phyloP scores from a whole-genome alignment of 495 filamentous ascomycete genomes.

The Poronia punctata region DNA sequence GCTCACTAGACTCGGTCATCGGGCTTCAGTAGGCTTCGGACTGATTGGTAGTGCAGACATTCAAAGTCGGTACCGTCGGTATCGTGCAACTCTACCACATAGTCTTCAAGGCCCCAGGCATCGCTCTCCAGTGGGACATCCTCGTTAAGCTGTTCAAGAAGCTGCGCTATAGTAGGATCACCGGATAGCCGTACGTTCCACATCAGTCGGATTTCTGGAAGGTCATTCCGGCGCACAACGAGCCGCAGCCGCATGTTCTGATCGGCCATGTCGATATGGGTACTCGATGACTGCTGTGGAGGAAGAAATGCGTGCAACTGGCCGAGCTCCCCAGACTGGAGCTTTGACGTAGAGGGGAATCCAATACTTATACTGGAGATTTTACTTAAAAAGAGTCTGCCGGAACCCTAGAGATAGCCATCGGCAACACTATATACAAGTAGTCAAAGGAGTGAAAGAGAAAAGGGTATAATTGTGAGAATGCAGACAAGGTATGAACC shows the following conservation, averaged over 20 bases:
- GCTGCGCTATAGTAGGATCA: constrained; percentile 64
- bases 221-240: constrained; percentile 68
- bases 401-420: no score
- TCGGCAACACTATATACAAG: no score
- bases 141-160: constrained; percentile 78
- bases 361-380: no score
- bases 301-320: no score
- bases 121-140: constrained; percentile 75
- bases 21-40: constrained; percentile 64
- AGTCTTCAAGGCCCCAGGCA: constrained; percentile 88
- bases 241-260: constrained; percentile 72
- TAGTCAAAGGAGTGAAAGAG: no score
- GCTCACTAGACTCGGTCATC: constrained; percentile 66
- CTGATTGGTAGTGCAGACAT: constrained; percentile 77
- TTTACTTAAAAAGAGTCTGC: no score
- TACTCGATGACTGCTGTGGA: no score
- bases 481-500: no score
- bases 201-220: constrained; percentile 68
- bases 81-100: constrained; percentile 69
- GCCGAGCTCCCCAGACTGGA: no score
- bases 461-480: no score
- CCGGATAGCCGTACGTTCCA: constrained; percentile 57
- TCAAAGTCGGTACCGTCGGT: constrained; percentile 60
- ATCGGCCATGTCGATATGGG: constrained; percentile 15
- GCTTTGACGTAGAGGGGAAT: no score